Percentiles rank a stretch among this genome's conserved stretches.
phyloP scores from a whole-genome alignment of 495 filamentous ascomycete species.

The Penicillium bialowiezense region DNA sequence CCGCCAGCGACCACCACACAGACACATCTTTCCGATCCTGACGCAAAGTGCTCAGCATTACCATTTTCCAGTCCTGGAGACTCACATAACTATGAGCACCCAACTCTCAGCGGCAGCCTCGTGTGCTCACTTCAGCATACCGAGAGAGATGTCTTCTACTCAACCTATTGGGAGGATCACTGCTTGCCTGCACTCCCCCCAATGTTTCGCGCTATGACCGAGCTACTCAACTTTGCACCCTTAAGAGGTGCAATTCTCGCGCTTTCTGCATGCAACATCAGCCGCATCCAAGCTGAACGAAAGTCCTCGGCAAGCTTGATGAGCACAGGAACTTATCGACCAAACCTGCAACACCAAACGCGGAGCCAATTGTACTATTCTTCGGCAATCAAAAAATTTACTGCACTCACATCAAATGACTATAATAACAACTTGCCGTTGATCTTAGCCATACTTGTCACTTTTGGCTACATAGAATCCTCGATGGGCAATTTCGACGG shows the following conservation, averaged over 20 bases:
- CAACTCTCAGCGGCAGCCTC: conserved; percentile 8
- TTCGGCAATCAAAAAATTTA: conserved; percentile 19
- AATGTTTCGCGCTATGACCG: conserved; percentile 10
- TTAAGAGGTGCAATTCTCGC: conserved; percentile 24
- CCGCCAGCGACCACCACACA: neutral
- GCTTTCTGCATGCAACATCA: conserved; percentile 25
- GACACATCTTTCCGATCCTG: neutral
- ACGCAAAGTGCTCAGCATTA: neutral
- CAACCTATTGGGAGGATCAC: conserved; percentile 24
- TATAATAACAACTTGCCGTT: neutral
- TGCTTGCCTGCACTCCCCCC: conserved; percentile 27
- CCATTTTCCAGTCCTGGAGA: too few species aligned
- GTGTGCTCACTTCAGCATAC: conserved; percentile 20
- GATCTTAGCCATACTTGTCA: conserved; percentile 4
- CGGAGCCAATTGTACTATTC: conserved; percentile 29
- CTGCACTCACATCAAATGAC: conserved; percentile 5
- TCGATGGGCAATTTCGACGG: conserved; percentile 29
- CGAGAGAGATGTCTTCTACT: conserved; percentile 28
- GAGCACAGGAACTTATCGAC: conserved; percentile 15
- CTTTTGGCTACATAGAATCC: conserved; percentile 28
- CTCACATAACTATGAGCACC: neutral
- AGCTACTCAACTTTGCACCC: neutral
- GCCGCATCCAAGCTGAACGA: conserved; percentile 19
- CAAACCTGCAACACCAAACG: conserved; percentile 21
- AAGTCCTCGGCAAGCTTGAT: neutral